Conservation (phyloP, 1,284 basidiomycete species). For the Ustilago trichophora region DNA sequence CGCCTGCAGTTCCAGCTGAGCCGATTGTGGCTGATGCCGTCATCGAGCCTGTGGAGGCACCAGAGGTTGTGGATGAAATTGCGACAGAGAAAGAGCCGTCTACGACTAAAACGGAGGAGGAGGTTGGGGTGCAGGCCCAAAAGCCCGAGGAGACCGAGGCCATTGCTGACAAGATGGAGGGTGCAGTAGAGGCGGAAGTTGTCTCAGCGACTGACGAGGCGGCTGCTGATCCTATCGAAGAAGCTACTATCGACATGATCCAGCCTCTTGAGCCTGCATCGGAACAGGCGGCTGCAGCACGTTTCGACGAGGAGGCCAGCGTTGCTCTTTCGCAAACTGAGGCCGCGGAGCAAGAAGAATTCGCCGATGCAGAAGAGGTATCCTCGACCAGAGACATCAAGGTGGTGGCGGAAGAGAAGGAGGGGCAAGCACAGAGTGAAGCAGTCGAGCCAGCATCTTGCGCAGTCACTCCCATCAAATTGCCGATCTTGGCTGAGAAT, state of each 20-base stretch:
- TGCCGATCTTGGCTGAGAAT: neutral
- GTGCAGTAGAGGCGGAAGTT: too few species aligned
- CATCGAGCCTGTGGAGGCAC: neutral
- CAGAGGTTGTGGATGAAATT: neutral
- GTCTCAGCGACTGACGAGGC: too few species aligned
- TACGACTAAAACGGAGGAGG: neutral
- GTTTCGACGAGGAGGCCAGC: too few species aligned
- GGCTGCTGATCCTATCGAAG: too few species aligned
- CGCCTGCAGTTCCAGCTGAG: neutral
- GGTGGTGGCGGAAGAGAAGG: neutral
- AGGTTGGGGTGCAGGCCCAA: neutral
- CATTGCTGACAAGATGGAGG: too few species aligned
- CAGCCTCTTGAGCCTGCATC: neutral
- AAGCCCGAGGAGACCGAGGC: neutral
- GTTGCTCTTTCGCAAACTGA: too few species aligned
- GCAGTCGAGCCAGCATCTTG: neutral
- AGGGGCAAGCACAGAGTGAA: neutral
- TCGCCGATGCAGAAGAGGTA: too few species aligned
- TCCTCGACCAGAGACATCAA: too few species aligned
- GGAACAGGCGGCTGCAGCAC: neutral
- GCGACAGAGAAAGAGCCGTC: too few species aligned
- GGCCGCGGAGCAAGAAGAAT: too few species aligned
- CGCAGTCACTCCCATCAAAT: neutral
- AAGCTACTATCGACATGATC: too few species aligned
- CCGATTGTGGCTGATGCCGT: neutral